phyloP scores from a whole-genome alignment of 805 yeast genomes.

The Candida hispaniensis region DNA sequence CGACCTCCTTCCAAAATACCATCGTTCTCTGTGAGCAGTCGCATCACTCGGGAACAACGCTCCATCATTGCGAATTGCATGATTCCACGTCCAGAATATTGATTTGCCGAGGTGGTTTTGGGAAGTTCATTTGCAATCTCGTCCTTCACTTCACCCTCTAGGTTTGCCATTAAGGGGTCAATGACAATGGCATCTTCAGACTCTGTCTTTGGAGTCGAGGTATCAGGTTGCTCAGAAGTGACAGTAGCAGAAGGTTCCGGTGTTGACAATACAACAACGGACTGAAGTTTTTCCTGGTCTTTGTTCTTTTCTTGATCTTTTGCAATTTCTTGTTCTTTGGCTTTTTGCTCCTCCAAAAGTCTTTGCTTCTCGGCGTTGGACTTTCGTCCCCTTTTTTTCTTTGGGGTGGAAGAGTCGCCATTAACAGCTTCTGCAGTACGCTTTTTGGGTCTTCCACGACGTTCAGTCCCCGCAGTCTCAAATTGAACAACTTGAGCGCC shows the following conservation, averaged over 20 bases:
- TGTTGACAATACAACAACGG: no score
- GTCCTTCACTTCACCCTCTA: conserved; percentile 3
- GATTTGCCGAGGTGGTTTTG: not conserved
- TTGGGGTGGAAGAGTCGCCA: not conserved
- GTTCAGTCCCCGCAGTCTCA: conserved; percentile 3
- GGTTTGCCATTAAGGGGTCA: conserved; percentile 4
- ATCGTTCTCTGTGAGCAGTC: conserved; percentile 34
- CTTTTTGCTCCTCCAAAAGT: conserved; percentile 1
- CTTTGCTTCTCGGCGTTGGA: conserved; percentile 8
- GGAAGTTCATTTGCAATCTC: conserved; percentile 7
- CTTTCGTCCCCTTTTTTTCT: conserved; percentile 9
- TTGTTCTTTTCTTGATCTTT: no score
- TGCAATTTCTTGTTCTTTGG: not conserved
- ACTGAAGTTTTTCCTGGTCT: no score
- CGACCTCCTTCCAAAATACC: conserved; percentile 40
- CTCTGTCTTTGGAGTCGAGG: not conserved
- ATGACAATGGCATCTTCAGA: not conserved
- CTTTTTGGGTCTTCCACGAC: conserved; percentile 22
- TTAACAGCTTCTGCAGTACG: conserved; percentile 11
- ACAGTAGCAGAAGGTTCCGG: no score
- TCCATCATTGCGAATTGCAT: conserved; percentile 36
- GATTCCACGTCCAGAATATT: conserved; percentile 3
- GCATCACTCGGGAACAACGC: conserved; percentile 36
- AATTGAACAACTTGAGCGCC: conserved; percentile 4
- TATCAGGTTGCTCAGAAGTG: conserved; percentile 2